Conservation (phyloP, 768 basidiomycete genomes). For the Russula lepida region DNA sequence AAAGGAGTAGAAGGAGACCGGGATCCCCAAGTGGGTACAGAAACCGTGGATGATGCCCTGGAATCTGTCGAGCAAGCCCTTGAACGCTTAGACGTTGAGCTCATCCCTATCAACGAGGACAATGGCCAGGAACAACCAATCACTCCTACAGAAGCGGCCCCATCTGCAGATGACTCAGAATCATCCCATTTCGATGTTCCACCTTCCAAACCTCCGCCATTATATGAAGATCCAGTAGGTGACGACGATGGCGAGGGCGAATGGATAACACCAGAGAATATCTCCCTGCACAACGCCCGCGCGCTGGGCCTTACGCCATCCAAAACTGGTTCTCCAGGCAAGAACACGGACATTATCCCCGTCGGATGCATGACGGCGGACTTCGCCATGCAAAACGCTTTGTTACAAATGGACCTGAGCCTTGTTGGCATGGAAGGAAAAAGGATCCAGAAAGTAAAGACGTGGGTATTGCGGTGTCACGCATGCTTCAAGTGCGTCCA, state of each 20-base stretch:
- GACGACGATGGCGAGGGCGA: constrained; percentile 83
- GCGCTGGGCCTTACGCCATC: constrained; percentile 76
- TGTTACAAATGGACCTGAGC: constrained; percentile 88
- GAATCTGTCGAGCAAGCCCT: not conserved
- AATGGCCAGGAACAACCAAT: not conserved
- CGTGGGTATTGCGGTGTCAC: constrained; percentile 94
- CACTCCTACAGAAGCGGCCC: not conserved
- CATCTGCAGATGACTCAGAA: constrained; percentile 10
- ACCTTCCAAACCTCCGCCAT: constrained; percentile 24
- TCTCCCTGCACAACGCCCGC: constrained; percentile 76
- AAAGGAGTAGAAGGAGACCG: not conserved
- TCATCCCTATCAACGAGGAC: constrained; percentile 11
- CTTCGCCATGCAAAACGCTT: constrained; percentile 98
- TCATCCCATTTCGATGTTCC: constrained; percentile 18
- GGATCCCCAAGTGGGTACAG: not conserved
- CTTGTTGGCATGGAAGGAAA: constrained; percentile 87
- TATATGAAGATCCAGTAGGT: constrained; percentile 72
- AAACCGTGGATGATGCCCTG: constrained; percentile 18
- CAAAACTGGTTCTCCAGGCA: constrained; percentile 29
- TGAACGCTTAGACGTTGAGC: constrained; percentile 6
- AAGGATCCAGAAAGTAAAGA: constrained; percentile 84
- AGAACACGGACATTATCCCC: constrained; percentile 38
- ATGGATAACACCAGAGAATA: constrained; percentile 94
- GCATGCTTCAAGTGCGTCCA: constrained; percentile 93
- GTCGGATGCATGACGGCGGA: constrained; percentile 96